Evolutionary conservation across 1,284 basidiomycete species (phyloP).

Genomic region (Calocybe gambosa): DNA sequence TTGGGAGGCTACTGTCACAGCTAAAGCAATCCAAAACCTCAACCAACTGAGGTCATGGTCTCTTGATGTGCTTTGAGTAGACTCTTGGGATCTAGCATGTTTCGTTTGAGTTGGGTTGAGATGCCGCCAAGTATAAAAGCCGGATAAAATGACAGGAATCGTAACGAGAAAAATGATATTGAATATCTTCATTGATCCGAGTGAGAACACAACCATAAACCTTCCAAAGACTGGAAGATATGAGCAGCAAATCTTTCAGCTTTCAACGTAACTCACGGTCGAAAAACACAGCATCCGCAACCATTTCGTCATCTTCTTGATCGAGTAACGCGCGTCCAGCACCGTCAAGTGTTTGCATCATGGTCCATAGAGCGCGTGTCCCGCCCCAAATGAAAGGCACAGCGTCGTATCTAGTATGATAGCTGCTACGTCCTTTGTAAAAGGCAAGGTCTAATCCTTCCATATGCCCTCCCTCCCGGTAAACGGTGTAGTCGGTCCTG

Average conservation of each 20-base stretch:
- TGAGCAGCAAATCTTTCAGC: neutral
- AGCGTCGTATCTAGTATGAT: constrained; percentile 66
- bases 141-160: constrained; percentile 50
- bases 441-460: constrained; percentile 69
- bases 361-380: constrained; percentile 59
- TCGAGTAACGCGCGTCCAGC: constrained; percentile 51
- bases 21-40: constrained; percentile 56
- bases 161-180: constrained; percentile 57
- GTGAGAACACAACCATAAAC: constrained; percentile 47
- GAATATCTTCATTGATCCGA: constrained; percentile 43
- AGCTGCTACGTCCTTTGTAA: constrained; percentile 61
- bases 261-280: constrained; percentile 46
- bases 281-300: constrained; percentile 53
- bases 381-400: constrained; percentile 49
- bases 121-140: constrained; percentile 30
- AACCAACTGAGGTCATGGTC: constrained; percentile 23
- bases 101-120: neutral
- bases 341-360: constrained; percentile 60
- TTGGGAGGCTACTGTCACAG: constrained; percentile 40
- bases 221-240: constrained; percentile 52
- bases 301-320: constrained; percentile 16
- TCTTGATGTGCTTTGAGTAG: neutral
- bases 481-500: constrained; percentile 65
- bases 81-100: neutral
- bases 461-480: constrained; percentile 40